phyloP scores from a whole-genome alignment of 441 rosid genomes.

The Populus hybrid region DNA sequence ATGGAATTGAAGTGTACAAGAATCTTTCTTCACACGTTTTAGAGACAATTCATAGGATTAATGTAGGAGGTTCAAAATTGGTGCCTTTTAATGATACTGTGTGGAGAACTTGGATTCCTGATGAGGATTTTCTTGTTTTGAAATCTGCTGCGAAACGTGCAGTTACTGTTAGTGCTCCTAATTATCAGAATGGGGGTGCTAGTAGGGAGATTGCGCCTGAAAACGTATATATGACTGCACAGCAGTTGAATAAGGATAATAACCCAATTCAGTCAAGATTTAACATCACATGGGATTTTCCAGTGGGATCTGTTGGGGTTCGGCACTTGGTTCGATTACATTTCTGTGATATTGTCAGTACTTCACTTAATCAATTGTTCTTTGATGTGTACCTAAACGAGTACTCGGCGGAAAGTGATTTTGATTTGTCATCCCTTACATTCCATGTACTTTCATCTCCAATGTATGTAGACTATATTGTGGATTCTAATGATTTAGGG shows the following conservation, averaged over 20 bases:
- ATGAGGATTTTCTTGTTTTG: slow-evolving; percentile 59
- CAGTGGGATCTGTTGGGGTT: slow-evolving; percentile 42
- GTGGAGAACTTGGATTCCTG: slow-evolving; percentile 94
- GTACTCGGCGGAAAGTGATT: slow-evolving; percentile 52
- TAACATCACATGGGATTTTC: slow-evolving; percentile 75
- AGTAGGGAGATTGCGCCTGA: slow-evolving; percentile 74
- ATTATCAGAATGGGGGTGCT: slow-evolving; percentile 64
- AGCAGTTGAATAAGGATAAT: slow-evolving; percentile 67
- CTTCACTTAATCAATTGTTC: slow-evolving; percentile 68
- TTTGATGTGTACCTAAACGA: slow-evolving; percentile 72
- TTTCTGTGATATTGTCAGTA: slow-evolving; percentile 83
- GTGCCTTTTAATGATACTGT: slow-evolving; percentile 84
- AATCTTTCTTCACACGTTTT: slow-evolving; percentile 55
- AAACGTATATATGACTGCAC: slow-evolving; percentile 79
- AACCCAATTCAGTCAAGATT: slow-evolving; percentile 37
- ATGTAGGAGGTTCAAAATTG: slow-evolving; percentile 74
- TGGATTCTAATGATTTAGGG: slow-evolving; percentile 51
- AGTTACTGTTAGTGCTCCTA: slow-evolving; percentile 44
- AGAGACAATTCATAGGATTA: slow-evolving; percentile 66
- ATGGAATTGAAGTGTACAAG: slow-evolving; percentile 42
- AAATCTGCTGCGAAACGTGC: slow-evolving; percentile 69
- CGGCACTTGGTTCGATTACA: slow-evolving; percentile 73
- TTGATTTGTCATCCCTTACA: slow-evolving; percentile 70
- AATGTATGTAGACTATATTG: slow-evolving; percentile 61
- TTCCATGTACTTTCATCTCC: slow-evolving; percentile 73